phyloP scores from a whole-genome alignment of 371 early-diverging fungal species.

The Phascolomyces articulosus region DNA sequence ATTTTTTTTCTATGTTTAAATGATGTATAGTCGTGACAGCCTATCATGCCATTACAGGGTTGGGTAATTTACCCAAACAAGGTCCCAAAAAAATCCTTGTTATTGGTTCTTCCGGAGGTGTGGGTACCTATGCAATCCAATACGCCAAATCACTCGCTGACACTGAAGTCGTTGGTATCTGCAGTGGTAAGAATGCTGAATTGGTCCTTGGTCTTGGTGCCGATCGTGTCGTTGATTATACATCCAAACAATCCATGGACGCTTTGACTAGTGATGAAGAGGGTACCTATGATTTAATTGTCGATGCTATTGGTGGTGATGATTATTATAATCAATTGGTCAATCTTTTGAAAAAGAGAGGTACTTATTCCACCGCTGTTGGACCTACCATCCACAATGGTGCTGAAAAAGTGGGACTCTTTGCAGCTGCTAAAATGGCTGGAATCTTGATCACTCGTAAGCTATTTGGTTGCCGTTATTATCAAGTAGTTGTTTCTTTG shows the following conservation, averaged over 20 bases:
- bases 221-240: conserved; percentile 64
- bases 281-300: conserved; percentile 43
- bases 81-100: conserved; percentile 38
- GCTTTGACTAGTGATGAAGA: conserved; percentile 16
- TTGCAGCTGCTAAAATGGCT: conserved; percentile 13
- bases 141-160: conserved; percentile 60
- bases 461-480: conserved; percentile 17
- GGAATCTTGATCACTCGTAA: conserved; percentile 3
- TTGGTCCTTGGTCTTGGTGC: conserved; percentile 61
- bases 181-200: conserved; percentile 53
- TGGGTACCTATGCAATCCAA: conserved; percentile 67
- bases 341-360: conserved; percentile 35
- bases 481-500: conserved; percentile 11
- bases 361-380: conserved; percentile 47
- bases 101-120: conserved; percentile 63
- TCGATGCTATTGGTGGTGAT: conserved; percentile 61
- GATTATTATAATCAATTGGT: conserved; percentile 37
- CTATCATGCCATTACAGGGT: conserved; percentile 32
- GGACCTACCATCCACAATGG: conserved; percentile 38
- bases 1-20: neutral
- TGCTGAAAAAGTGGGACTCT: conserved; percentile 17
- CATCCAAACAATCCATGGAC: conserved; percentile 26
- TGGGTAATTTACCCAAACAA: conserved; percentile 14
- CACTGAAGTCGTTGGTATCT: conserved; percentile 65
- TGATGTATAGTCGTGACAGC: conserved; percentile 33